Evolutionary conservation across 805 yeast species (phyloP).

Genomic region (Saitoella complicata): DNA sequence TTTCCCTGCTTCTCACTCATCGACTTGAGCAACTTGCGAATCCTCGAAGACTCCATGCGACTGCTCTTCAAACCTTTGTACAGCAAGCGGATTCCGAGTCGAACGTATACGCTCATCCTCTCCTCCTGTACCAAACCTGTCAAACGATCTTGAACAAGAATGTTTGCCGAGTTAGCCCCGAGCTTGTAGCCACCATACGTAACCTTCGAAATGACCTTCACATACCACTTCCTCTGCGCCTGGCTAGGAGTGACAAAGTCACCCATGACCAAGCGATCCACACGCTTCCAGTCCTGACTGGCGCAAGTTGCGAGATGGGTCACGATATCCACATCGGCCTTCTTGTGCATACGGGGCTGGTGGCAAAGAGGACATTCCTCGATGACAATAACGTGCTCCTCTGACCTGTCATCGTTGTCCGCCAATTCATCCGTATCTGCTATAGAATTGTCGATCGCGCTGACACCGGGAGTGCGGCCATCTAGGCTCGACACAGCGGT

Average conservation of each 20-base stretch:
- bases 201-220: slow-evolving; percentile 55
- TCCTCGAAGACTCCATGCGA: slow-evolving; percentile 36
- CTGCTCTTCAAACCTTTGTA: slow-evolving; percentile 55
- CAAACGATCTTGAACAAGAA: slow-evolving; percentile 77
- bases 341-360: slow-evolving; percentile 36
- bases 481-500: no score
- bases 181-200: slow-evolving; percentile 77
- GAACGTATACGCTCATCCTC: slow-evolving; percentile 74
- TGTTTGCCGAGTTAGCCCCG: slow-evolving; percentile 85
- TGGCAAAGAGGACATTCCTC: slow-evolving; percentile 71
- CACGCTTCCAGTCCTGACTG: slow-evolving; percentile 56
- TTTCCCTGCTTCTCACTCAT: slow-evolving; percentile 67
- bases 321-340: slow-evolving; percentile 51
- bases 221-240: slow-evolving; percentile 81
- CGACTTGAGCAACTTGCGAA: slow-evolving; percentile 43
- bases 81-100: slow-evolving; percentile 70
- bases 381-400: slow-evolving; percentile 37
- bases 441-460: not conserved
- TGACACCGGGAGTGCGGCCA: not conserved
- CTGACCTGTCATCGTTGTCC: slow-evolving; percentile 1
- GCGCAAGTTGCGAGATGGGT: slow-evolving; percentile 81
- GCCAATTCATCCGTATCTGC: slow-evolving; percentile 6
- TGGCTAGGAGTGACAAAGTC: slow-evolving; percentile 62
- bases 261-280: slow-evolving; percentile 44
- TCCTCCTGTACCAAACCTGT: slow-evolving; percentile 88